phyloP scores from a whole-genome alignment of 169 alveolate species.

The Babesia sp. region DNA sequence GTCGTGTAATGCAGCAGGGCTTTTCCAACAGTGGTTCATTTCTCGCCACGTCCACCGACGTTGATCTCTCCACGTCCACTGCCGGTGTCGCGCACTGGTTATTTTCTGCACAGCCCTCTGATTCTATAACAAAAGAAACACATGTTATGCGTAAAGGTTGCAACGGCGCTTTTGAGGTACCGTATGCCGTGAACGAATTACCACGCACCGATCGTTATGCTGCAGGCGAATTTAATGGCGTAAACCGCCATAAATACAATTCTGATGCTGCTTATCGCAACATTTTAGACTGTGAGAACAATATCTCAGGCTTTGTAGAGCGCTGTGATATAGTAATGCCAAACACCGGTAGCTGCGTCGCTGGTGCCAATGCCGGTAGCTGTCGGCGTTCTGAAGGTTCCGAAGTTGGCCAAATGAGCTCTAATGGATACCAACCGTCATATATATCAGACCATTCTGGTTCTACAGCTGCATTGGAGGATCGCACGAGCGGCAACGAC shows the following conservation, averaged over 20 bases:
- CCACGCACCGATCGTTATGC: neutral
- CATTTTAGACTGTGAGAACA: neutral
- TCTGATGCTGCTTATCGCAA: neutral
- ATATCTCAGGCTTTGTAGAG: neutral
- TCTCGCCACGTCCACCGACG: neutral
- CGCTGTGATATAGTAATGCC: neutral
- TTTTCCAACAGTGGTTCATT: neutral
- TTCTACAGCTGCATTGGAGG: neutral
- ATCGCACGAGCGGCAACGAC: neutral
- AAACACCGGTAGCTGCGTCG: neutral
- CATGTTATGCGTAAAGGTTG: too few species aligned
- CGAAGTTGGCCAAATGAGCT: neutral
- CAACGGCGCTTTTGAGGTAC: too few species aligned
- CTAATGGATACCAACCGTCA: neutral
- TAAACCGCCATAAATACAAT: neutral
- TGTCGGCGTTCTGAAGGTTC: neutral
- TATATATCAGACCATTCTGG: neutral
- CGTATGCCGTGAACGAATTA: too few species aligned
- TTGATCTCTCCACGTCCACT: neutral
- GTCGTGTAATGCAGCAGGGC: neutral
- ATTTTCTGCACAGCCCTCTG: too few species aligned
- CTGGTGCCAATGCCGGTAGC: neutral
- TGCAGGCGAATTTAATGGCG: neutral
- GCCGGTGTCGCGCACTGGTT: neutral
- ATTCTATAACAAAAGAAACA: too few species aligned